Base-by-base conservation (phyloP, 768 basidiomycete genomes). In the Tylopilus plumbeoviolaceoides region DNA sequence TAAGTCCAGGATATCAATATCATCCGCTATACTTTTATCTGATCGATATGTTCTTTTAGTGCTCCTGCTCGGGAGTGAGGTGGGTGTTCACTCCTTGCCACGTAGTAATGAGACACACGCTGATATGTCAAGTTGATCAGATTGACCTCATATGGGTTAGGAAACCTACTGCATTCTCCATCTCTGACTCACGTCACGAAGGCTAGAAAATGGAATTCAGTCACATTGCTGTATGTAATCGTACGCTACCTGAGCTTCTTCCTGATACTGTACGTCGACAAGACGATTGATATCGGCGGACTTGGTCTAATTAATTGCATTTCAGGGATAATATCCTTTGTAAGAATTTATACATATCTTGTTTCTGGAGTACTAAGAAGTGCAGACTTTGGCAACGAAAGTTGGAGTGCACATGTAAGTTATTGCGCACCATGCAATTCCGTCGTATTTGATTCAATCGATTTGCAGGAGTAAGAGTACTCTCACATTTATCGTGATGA, bases 211-310 rank as follows among this genome's bases (percentile, higher is more conserved):
- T 63, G 60, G 62, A 63, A 51, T 25, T 27, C 48, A 4, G 50
- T 60, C 44, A 63, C 61, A 1, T 23, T 57, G 4, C 48, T 63
- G 1, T 63, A 63, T 15, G 50, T 48, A 17, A 54, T 57, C 36
- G 60, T 60, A 41, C 60, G 62, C 40, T 63, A 62, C 36, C 15
- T 60, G 11, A 50, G 58, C n/a, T 54, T 60, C 40, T 42, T 52
- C 39, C 6, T 63, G 17, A n/a, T 54, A 17, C 3, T 50, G 62
- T 63, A 27, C 1, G 58, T 57, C 23, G 17, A 0, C 14, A 18
- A 20, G 31, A 7, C 15, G 28, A 12, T 21, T 10, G 3, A 44
- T 3, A 30, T 7, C 7, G 8, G 7, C 7, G 0, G 14, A 43
- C 31, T n/a, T n/a, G 21, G 4, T 30, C 2, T n/a, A 31, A 5